Evolutionary conservation across 768 basidiomycete species (phyloP).

Genomic region (Tremella mesenterica): DNA sequence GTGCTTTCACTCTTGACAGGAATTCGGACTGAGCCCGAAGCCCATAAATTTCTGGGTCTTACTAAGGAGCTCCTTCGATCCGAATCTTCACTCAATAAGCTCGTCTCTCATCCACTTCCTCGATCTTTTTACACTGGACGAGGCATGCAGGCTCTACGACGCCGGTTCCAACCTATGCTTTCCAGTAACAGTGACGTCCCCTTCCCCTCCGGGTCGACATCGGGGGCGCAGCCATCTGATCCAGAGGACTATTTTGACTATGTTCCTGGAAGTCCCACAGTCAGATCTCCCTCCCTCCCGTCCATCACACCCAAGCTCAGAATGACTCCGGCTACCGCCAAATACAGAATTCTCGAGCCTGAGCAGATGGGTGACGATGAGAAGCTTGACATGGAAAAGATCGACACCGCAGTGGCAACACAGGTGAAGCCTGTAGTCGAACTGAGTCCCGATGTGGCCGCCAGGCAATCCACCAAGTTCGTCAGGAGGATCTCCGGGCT

Average conservation of each 20-base stretch:
- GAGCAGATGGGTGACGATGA: neutral
- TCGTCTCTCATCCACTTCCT: slow-evolving; percentile 91
- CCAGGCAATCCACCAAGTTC: slow-evolving; percentile 14
- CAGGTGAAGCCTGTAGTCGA: neutral
- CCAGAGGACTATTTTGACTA: slow-evolving; percentile 44
- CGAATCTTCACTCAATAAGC: slow-evolving; percentile 93
- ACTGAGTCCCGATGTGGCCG: slow-evolving; percentile 29
- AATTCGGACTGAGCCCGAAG: slow-evolving; percentile 8
- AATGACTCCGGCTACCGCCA: slow-evolving; percentile 16
- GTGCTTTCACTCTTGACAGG: neutral
- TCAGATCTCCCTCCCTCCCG: slow-evolving; percentile 32
- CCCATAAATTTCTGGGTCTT: slow-evolving; percentile 89
- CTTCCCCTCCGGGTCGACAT: slow-evolving; percentile 3
- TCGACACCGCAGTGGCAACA: neutral
- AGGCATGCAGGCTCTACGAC: slow-evolving; percentile 77
- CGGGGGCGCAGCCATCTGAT: neutral
- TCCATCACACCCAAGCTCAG: slow-evolving; percentile 28
- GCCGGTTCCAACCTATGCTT: slow-evolving; percentile 60
- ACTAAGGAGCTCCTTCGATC: slow-evolving; percentile 92
- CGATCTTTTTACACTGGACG: slow-evolving; percentile 83
- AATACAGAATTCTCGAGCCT: neutral
- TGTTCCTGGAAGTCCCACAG: slow-evolving; percentile 31
- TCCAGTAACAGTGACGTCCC: neutral
- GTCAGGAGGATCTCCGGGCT: slow-evolving; percentile 24
- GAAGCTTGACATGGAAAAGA: neutral